Base-by-base conservation (phyloP, 495 filamentous ascomycete species). In the Cenococcum geophilum region DNA sequence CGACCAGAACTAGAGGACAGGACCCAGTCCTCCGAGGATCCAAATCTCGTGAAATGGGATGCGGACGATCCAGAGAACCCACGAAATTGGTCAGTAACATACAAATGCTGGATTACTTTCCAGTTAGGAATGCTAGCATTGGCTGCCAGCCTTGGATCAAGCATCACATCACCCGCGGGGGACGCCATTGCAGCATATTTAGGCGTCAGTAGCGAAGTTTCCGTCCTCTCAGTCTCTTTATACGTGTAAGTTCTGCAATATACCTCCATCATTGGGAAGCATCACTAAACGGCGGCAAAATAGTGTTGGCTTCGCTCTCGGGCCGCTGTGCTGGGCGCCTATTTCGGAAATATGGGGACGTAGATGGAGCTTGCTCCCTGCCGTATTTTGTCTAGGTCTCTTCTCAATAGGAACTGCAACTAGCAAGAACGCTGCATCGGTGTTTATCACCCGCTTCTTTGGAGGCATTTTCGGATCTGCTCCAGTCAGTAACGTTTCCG, bases 51-150 rank as follows among this genome's bases (percentile, higher is more conserved):
- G 1, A 52, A 52, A 32, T 52, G 21, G 10, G 20, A 52, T 16
- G 20, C 10, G 25, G 1, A 52, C 16, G 49, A 52, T 23, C 49
- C 48, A 5, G 14, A 16, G 43, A 83, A 82, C 57, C 80, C 80
- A 4, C 70, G 74, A 32, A 81, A 81, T 61, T 82, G 76, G 76
- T 59, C 56, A 0, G 64, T 59, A 11, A 18, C 9, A 8, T 79
- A 79, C 60, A 82, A 79, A 65, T 72, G 66, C 57, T 80, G 75
- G 73, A 69, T 81, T 23, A 80, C 79, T 3, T 75, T 79, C 37
- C 77, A 78, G 48, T 59, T 83, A 59, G 73, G 75, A 4, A 75
- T 81, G 74, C 70, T 81, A 14, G 77, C 80, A 18, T 64, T 82
- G n/a, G 70, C 71, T 4, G 78, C 75, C 14, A 78, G 75, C 67